Conservation (phyloP, 2,329 filamentous ascomycete species). For the Beauveria medogensis region DNA sequence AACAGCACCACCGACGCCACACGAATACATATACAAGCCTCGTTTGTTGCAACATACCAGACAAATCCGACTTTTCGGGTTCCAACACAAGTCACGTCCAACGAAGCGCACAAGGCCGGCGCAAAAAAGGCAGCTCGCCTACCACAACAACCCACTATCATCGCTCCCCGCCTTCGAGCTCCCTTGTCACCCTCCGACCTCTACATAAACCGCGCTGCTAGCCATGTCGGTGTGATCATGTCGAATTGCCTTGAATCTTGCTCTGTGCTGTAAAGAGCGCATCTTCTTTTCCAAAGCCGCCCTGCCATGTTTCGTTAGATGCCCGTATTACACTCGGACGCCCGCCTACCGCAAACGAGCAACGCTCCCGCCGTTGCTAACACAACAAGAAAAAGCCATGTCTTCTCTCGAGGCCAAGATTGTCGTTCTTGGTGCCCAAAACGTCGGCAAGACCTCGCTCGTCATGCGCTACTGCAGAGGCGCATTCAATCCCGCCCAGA, state of each 20-base stretch:
- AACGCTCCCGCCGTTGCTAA: background rate
- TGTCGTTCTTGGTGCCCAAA: conserved; percentile 70
- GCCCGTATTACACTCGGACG: background rate
- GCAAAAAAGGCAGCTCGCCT: background rate
- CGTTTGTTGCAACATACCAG: background rate
- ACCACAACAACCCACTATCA: background rate
- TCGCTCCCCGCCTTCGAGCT: background rate
- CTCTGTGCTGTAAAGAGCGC: conserved; percentile 1
- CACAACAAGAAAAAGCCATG: conserved; percentile 18
- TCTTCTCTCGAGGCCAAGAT: conserved; percentile 73
- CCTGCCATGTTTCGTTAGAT: background rate
- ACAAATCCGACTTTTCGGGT: background rate
- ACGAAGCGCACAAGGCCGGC: background rate
- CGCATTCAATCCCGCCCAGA: conserved; percentile 56
- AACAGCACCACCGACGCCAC: background rate
- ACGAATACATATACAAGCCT: background rate
- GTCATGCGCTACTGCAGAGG: conserved; percentile 71
- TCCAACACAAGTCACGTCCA: background rate
- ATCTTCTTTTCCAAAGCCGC: background rate
- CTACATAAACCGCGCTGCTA: background rate
- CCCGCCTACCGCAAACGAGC: background rate
- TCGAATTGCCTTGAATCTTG: background rate
- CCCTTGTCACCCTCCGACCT: background rate
- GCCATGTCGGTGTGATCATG: background rate
- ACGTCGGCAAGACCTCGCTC: conserved; percentile 72